A percentile compares a stretch with the other conserved stretches of the same genome.
Evolutionary conservation across 345 rosid species (phyloP).

Genomic region (Eucalyptus brandiana): DNA sequence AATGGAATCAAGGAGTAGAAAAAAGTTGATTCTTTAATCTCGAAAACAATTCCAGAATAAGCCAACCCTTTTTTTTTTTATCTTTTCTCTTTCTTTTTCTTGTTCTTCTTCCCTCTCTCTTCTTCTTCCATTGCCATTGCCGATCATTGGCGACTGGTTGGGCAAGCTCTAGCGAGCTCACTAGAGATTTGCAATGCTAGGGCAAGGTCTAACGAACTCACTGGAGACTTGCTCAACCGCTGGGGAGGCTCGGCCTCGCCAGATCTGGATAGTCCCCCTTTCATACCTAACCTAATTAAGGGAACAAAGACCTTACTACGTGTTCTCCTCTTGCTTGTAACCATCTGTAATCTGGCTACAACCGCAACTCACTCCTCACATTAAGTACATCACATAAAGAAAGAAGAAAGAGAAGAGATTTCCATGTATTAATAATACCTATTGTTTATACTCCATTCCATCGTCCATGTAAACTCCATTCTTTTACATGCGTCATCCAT

Average conservation of each 20-base stretch:
- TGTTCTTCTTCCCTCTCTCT: too few species aligned
- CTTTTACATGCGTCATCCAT: not conserved
- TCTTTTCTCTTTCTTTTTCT: too few species aligned
- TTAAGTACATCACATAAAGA: not conserved
- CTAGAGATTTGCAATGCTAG: too few species aligned
- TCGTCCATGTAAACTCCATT: not conserved
- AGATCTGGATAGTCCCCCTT: too few species aligned
- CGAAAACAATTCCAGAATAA: too few species aligned
- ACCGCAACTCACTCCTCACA: not conserved
- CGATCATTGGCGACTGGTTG: fast-evolving
- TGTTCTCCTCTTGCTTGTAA: not conserved
- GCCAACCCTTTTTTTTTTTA: too few species aligned
- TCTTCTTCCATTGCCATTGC: too few species aligned
- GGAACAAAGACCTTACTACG: not conserved
- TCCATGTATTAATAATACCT: not conserved
- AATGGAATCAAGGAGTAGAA: too few species aligned
- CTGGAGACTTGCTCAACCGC: too few species aligned
- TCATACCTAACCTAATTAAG: not conserved
- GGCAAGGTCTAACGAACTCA: fast-evolving
- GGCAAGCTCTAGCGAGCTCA: too few species aligned
- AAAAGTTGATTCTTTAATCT: too few species aligned
- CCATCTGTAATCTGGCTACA: not conserved
- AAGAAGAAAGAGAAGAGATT: not conserved
- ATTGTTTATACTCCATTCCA: not conserved
- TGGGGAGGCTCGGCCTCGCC: too few species aligned